These are phyloP conservation scores for Sechiopsis laciniata DNA, from an alignment of 306 rosid genomes.

Conservation along the genomic window DNA sequence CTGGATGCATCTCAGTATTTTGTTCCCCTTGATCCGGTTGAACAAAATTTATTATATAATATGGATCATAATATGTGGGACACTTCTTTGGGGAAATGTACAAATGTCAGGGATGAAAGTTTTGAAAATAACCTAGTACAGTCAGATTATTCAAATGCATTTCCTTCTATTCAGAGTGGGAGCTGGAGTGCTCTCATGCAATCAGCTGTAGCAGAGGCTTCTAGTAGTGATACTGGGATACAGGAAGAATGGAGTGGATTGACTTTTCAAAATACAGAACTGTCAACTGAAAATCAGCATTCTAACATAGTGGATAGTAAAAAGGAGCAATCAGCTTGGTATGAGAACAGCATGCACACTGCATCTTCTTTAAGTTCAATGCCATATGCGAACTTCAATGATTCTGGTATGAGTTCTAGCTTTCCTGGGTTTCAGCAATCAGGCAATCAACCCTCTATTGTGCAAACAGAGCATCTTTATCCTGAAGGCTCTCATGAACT, in stretches of 20 bases:
- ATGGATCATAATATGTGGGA: slow-evolving; percentile 44
- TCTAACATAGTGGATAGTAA: slow-evolving; percentile 42
- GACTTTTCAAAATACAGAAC: slow-evolving; percentile 50
- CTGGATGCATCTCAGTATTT: slow-evolving; percentile 33
- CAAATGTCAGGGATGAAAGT: slow-evolving; percentile 35
- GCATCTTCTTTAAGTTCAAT: slow-evolving; percentile 43
- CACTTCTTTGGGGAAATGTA: slow-evolving; percentile 29
- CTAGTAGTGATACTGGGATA: slow-evolving; percentile 51
- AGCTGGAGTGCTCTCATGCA: slow-evolving; percentile 69
- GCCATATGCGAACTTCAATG: slow-evolving; percentile 34
- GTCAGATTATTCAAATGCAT: slow-evolving; percentile 27
- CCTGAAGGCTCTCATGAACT: slow-evolving; percentile 38
- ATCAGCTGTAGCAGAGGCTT: slow-evolving; percentile 63
- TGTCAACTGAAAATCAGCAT: slow-evolving; percentile 45
- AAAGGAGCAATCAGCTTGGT: slow-evolving; percentile 44
- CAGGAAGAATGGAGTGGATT: slow-evolving; percentile 66
- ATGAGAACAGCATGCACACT: slow-evolving; percentile 41
- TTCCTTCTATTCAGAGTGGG: slow-evolving; percentile 45
- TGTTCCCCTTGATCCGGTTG: slow-evolving; percentile 53
- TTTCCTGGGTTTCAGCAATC: slow-evolving; percentile 48
- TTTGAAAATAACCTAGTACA: slow-evolving; percentile 29
- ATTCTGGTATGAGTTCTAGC: slow-evolving; percentile 37
- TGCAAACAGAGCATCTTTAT: slow-evolving; percentile 32
- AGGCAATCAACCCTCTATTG: slow-evolving; percentile 30
- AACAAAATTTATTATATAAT: slow-evolving; percentile 47